Evolutionary conservation across 176 grass and related monocot genomes (phyloP), one percentile per base, ranked within the genome.

Genomic region (Phragmites australis): DNA sequence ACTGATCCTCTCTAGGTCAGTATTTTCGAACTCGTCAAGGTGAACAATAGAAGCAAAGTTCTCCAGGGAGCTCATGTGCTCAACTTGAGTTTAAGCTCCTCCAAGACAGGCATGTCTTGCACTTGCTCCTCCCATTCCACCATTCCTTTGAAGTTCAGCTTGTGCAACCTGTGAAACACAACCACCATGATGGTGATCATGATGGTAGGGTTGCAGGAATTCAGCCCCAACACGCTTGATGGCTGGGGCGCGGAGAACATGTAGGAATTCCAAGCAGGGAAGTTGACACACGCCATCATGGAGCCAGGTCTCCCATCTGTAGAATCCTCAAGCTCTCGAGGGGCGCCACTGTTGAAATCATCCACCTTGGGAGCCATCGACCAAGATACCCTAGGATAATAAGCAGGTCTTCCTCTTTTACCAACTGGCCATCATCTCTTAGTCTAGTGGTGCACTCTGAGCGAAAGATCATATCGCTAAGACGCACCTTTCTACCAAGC

Each of bases 301-400:
- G 42, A 68, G 34, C 22, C 5, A 80, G 16, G 22, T 68, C 63
- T 0, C 5, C 2, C 21, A 79, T 0, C 3, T 0, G 0, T 7
- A 79, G 14, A 3, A 6, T 25, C 31, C 1, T 79, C 31, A 79
- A 79, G 8, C 1, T 18, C 12, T 14, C n/a, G n/a, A n/a, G n/a
- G n/a, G n/a, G n/a, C n/a, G n/a, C n/a, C n/a, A n/a, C n/a, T n/a
- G n/a, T n/a, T 0, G 45, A 65, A 11, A 23, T 64, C 34, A 80
- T 68, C 84, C 84, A 87, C 21, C 22, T 50, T 57, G 84, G 84
- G 16, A 72, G 61, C 8, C 30, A 50, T 13, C 10, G 6, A 5
- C 89, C 89, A 74, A 63, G 79, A 65, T 84, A 91, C 3, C 70
- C 85, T 0, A 0, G 0, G 37, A 91, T n/a, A n/a, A n/a, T n/a